phyloP scores from a whole-genome alignment of 2,329 filamentous ascomycete species.

The Fusarium beomiforme region DNA sequence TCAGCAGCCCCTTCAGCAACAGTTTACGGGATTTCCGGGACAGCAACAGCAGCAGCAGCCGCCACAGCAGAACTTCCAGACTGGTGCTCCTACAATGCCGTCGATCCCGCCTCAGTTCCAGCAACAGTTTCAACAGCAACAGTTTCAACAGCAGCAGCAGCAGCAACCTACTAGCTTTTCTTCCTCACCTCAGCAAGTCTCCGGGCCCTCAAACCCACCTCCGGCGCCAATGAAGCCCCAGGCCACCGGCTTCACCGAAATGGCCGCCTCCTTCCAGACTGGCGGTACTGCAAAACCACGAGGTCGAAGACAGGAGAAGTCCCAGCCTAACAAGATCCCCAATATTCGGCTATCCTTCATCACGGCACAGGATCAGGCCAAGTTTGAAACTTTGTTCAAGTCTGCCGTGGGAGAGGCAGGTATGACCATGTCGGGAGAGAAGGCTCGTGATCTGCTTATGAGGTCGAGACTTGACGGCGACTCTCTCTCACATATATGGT shows the following conservation, averaged over 20 bases:
- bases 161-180: slow-evolving; percentile 58
- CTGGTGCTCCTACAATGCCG: slow-evolving; percentile 68
- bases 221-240: slow-evolving; percentile 72
- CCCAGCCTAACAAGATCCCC: slow-evolving; percentile 78
- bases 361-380: slow-evolving; percentile 91
- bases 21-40: slow-evolving; percentile 72
- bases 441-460: slow-evolving; percentile 87
- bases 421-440: slow-evolving; percentile 90
- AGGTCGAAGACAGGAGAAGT: slow-evolving; percentile 59
- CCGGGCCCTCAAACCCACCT: slow-evolving; percentile 60
- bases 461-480: slow-evolving; percentile 89
- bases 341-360: slow-evolving; percentile 96
- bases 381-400: slow-evolving; percentile 98
- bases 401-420: slow-evolving; percentile 87
- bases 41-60: slow-evolving; percentile 54
- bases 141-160: slow-evolving; percentile 63
- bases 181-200: slow-evolving; percentile 60
- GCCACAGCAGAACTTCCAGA: slow-evolving; percentile 69
- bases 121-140: slow-evolving; percentile 65
- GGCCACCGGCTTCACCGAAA: slow-evolving; percentile 71
- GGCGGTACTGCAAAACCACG: slow-evolving; percentile 57
- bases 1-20: slow-evolving; percentile 70
- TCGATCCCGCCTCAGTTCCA: slow-evolving; percentile 69
- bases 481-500: slow-evolving; percentile 93
- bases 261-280: slow-evolving; percentile 73